Conservation (phyloP, 192 early-diverging fungal species). For the Hyaloraphidium curvatum region DNA sequence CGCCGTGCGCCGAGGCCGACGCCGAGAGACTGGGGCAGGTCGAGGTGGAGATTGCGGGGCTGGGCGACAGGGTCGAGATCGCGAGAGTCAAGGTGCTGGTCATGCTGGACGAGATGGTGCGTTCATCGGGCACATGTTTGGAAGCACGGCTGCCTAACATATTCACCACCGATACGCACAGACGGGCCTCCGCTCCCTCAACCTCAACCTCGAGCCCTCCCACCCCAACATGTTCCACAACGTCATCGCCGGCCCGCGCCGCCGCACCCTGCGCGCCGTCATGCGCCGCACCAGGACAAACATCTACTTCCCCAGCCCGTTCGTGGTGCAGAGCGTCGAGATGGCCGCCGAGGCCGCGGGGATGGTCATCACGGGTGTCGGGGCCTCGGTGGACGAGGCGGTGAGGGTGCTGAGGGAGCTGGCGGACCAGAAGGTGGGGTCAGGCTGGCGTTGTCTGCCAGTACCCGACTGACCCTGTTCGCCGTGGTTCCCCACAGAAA, state of each 20-base stretch:
- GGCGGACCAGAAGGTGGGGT: neutral
- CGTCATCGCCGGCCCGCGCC: constrained; percentile 48
- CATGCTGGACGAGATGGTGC: constrained; percentile 11
- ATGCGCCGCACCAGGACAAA: constrained; percentile 49
- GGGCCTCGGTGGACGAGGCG: neutral
- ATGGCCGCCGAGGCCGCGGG: neutral
- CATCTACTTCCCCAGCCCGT: constrained; percentile 52
- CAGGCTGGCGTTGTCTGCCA: neutral
- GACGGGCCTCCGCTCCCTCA: constrained; percentile 21
- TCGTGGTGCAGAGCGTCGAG: constrained; percentile 11
- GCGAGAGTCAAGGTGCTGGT: constrained; percentile 16
- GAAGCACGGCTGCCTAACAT: neutral
- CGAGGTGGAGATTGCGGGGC: constrained; percentile 33
- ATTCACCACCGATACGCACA: too few relatives aligned
- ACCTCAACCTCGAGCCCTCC: constrained; percentile 16
- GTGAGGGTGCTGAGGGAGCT: neutral
- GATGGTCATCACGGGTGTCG: neutral
- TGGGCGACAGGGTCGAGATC: constrained; percentile 21
- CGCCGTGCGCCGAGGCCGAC: too few relatives aligned
- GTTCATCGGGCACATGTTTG: constrained; percentile 5
- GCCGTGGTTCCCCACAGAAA: neutral
- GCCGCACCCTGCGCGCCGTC: constrained; percentile 32
- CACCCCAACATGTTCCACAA: constrained; percentile 29
- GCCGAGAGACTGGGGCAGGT: too few relatives aligned
- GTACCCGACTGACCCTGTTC: neutral